These are phyloP conservation scores for Geum urbanum DNA, from an alignment of 306 rosid species.

Conservation along the genomic window DNA sequence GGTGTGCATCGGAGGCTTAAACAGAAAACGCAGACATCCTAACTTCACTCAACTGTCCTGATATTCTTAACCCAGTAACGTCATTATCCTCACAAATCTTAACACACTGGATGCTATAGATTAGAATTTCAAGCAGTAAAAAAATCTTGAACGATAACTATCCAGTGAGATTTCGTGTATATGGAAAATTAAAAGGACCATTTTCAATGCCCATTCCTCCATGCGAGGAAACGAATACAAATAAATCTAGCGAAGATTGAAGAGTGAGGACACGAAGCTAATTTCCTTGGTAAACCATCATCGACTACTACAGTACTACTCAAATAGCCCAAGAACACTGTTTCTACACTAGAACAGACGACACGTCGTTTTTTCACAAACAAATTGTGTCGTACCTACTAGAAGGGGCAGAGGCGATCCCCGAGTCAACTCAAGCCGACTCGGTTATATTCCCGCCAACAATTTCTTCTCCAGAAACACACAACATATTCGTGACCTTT, in stretches of 20 bases:
- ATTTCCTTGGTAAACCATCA: background rate
- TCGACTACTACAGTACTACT: background rate
- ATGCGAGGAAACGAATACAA: background rate
- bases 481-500: background rate
- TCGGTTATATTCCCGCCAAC: slow-evolving; percentile 18
- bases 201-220: background rate
- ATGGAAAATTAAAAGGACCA: background rate
- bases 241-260: background rate
- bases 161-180: background rate
- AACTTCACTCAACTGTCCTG: background rate
- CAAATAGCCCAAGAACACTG: background rate
- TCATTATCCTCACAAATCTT: background rate
- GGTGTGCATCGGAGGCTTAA: background rate
- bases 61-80: too few relatives aligned
- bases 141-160: background rate
- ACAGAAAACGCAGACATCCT: background rate
- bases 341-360: background rate
- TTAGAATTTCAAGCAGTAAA: background rate
- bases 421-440: background rate
- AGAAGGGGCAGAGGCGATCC: background rate
- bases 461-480: background rate
- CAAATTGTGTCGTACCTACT: background rate
- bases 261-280: background rate
- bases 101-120: too few relatives aligned
- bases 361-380: background rate